Conservation (phyloP, 805 yeast genomes). For the Metschnikowia vanudenii region DNA sequence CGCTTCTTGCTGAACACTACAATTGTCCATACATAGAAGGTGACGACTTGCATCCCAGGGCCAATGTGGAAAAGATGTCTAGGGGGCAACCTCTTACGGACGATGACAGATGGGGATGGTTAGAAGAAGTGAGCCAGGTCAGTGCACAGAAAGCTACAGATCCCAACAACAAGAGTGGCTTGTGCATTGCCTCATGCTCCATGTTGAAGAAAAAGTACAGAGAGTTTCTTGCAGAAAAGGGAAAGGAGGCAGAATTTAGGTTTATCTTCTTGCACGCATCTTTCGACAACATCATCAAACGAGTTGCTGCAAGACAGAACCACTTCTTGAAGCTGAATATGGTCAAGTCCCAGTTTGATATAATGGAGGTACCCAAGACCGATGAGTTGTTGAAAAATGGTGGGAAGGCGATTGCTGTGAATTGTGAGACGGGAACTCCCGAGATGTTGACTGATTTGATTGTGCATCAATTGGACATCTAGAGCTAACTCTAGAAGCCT, state of each 20-base stretch:
- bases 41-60: slow-evolving; percentile 69
- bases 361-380: slow-evolving; percentile 65
- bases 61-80: slow-evolving; percentile 80
- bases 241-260: slow-evolving; percentile 40
- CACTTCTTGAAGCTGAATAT: slow-evolving; percentile 88
- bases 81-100: slow-evolving; percentile 78
- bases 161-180: slow-evolving; percentile 19
- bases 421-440: slow-evolving; percentile 26
- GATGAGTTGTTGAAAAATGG: slow-evolving; percentile 37
- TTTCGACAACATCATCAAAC: slow-evolving; percentile 53
- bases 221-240: slow-evolving; percentile 48
- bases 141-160: slow-evolving; percentile 41
- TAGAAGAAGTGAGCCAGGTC: slow-evolving; percentile 46
- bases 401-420: slow-evolving; percentile 34
- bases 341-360: slow-evolving; percentile 76
- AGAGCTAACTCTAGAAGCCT: neutral
- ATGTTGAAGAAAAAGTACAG: slow-evolving; percentile 77
- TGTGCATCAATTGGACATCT: slow-evolving; percentile 13
- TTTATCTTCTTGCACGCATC: slow-evolving; percentile 70
- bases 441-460: slow-evolving; percentile 22
- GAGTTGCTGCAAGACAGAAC: slow-evolving; percentile 63
- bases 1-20: slow-evolving; percentile 44
- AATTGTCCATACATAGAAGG: slow-evolving; percentile 75
- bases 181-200: slow-evolving; percentile 75
- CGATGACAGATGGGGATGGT: slow-evolving; percentile 93